phyloP scores from a whole-genome alignment of 2,329 filamentous ascomycete genomes.

The Colletotrichum tropicale region DNA sequence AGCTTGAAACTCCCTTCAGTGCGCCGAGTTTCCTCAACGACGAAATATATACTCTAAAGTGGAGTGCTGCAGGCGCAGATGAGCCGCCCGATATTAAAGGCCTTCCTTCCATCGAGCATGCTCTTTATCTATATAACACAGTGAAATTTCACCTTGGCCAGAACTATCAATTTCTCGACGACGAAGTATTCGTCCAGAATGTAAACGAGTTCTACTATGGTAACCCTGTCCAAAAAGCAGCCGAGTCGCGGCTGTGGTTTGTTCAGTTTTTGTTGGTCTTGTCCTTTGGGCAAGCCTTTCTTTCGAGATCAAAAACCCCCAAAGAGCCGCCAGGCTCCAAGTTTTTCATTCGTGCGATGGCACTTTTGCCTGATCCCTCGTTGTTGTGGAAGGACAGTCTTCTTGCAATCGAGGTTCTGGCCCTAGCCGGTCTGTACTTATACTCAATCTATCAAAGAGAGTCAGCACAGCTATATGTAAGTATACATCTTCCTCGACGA shows the following conservation, averaged over 20 bases:
- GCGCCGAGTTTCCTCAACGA: conserved; percentile 26
- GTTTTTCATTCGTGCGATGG: conserved; percentile 37
- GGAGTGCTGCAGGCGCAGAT: conserved; percentile 21
- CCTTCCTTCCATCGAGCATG: conserved; percentile 37
- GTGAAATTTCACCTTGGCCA: conserved; percentile 43
- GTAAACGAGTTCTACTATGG: conserved; percentile 30
- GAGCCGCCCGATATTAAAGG: conserved; percentile 32
- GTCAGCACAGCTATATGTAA: conserved; percentile 26
- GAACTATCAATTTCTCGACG: conserved; percentile 38
- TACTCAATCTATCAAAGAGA: conserved; percentile 42
- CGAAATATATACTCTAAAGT: conserved; percentile 32
- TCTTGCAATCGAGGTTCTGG: conserved; percentile 39
- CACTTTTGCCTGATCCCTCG: conserved; percentile 36
- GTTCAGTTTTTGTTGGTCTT: conserved; percentile 28
- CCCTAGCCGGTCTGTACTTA: conserved; percentile 39
- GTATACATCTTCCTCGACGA: background rate
- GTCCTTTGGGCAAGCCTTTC: conserved; percentile 26
- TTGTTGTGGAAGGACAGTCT: conserved; percentile 40
- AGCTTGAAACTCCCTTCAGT: conserved; percentile 24
- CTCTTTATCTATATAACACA: conserved; percentile 34
- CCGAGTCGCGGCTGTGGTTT: conserved; percentile 28
- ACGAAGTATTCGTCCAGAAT: conserved; percentile 30
- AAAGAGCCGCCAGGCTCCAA: conserved; percentile 30
- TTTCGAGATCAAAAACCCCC: conserved; percentile 2
- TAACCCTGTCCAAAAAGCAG: conserved; percentile 19